A percentile compares a stretch with the other conserved stretches of the same genome.
These are phyloP conservation scores for Candida rishiriensis DNA, from an alignment of 805 yeast genomes.

Conservation along the genomic window DNA sequence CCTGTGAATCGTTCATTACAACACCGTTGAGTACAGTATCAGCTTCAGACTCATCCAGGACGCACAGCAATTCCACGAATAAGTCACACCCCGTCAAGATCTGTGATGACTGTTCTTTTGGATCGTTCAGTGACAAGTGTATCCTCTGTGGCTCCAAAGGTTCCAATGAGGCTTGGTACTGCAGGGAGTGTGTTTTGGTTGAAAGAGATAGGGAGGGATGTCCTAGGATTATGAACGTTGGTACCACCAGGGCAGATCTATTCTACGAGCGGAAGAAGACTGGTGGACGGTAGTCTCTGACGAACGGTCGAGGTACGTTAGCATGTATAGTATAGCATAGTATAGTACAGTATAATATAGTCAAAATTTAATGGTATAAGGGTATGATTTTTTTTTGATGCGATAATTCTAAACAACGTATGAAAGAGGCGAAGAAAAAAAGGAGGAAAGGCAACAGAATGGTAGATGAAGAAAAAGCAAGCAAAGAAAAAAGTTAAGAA, in stretches of 20 bases:
- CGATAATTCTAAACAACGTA: too few relatives aligned
- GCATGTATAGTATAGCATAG: too few relatives aligned
- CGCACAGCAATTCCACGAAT: slow-evolving; percentile 45
- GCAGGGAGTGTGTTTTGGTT: slow-evolving; percentile 73
- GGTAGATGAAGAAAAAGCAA: too few relatives aligned
- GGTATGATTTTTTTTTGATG: too few relatives aligned
- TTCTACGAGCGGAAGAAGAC: slow-evolving; percentile 52
- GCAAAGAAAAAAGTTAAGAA: too few relatives aligned
- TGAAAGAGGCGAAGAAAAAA: too few relatives aligned
- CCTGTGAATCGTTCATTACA: slow-evolving; percentile 75
- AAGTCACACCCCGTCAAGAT: slow-evolving; percentile 46
- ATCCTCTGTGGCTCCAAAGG: slow-evolving; percentile 66
- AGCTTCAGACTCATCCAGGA: neutral
- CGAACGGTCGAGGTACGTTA: too few relatives aligned
- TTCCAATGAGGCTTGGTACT: slow-evolving; percentile 70
- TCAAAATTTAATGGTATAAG: too few relatives aligned
- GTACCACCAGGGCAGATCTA: slow-evolving; percentile 66
- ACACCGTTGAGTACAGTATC: neutral
- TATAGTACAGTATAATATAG: too few relatives aligned
- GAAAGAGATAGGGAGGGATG: slow-evolving; percentile 92
- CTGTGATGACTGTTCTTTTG: slow-evolving; percentile 84
- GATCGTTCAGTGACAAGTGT: slow-evolving; percentile 59
- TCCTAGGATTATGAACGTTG: slow-evolving; percentile 77
- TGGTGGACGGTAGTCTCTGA: neutral
- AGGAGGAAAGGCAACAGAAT: too few relatives aligned